These are phyloP conservation scores for Angomonas deanei DNA, from an alignment of 208 protist species.

Conservation along the genomic window DNA sequence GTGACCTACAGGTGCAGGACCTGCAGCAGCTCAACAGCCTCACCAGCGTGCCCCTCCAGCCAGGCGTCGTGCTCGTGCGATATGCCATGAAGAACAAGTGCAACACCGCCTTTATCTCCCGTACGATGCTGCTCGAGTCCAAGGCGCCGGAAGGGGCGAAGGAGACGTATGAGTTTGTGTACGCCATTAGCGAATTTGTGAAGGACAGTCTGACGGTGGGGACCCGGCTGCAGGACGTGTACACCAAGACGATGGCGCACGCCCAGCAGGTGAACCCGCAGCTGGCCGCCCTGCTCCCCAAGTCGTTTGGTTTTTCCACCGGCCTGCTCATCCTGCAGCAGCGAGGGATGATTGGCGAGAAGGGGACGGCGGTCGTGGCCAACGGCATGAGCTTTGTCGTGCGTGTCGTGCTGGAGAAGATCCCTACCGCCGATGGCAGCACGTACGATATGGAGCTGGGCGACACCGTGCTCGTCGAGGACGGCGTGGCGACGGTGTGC, in stretches of 20 bases:
- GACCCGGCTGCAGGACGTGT: constrained; percentile 50
- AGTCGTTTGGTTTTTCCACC: constrained; percentile 75
- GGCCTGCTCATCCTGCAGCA: constrained; percentile 78
- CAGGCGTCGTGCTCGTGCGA: constrained; percentile 71
- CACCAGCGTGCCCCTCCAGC: constrained; percentile 21
- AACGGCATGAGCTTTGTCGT: constrained; percentile 85
- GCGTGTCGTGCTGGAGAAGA: constrained; percentile 61
- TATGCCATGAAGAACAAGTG: constrained; percentile 73
- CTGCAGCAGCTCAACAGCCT: neutral
- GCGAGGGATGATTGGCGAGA: constrained; percentile 76
- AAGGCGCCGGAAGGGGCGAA: constrained; percentile 53
- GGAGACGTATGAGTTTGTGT: constrained; percentile 72
- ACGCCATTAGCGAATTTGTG: constrained; percentile 66
- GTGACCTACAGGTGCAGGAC: constrained; percentile 50
- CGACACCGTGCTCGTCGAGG: constrained; percentile 71
- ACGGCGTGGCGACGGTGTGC: constrained; percentile 54
- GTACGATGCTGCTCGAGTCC: constrained; percentile 70
- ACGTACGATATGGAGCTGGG: constrained; percentile 66
- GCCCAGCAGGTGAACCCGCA: constrained; percentile 34
- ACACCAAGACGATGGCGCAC: constrained; percentile 36
- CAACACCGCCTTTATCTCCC: constrained; percentile 74
- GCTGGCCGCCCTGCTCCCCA: constrained; percentile 43
- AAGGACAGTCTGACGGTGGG: constrained; percentile 55
- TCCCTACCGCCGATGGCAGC: constrained; percentile 19
- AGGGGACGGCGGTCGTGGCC: constrained; percentile 49